phyloP scores from a whole-genome alignment of 2,329 filamentous ascomycete species.

The Ophiostoma angusticollis region DNA sequence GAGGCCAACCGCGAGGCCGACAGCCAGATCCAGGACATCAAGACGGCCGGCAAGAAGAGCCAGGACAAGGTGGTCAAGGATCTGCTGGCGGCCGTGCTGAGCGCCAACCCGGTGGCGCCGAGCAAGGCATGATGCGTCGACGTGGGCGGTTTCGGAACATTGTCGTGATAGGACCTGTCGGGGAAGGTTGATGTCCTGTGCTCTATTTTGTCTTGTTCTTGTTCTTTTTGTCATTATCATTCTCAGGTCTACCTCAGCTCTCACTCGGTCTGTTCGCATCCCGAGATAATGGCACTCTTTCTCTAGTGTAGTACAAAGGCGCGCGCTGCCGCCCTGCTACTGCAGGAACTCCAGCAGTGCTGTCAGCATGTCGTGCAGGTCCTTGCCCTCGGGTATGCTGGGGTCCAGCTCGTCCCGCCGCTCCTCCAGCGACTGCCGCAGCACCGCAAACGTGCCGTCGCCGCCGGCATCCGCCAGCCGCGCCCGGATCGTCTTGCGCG shows the following conservation, averaged over 20 bases:
- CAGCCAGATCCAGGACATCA: constrained; percentile 68
- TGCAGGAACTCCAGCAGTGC: constrained; percentile 39
- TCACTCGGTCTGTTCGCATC: too few relatives aligned
- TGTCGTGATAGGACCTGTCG: not conserved
- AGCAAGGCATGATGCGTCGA: constrained; percentile 11
- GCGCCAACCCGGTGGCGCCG: constrained; percentile 58
- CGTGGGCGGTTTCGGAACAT: not conserved
- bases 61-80: constrained; percentile 71
- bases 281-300: too few relatives aligned
- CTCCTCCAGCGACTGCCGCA: constrained; percentile 56
- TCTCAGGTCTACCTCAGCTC: too few relatives aligned
- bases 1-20: constrained; percentile 74
- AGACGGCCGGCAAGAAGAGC: constrained; percentile 64
- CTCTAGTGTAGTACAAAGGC: too few relatives aligned
- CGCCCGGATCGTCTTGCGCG: constrained; percentile 48
- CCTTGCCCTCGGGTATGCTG: constrained; percentile 45
- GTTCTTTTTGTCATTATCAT: not conserved
- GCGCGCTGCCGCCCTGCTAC: too few relatives aligned
- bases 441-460: constrained; percentile 49
- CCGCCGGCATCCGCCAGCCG: constrained; percentile 55
- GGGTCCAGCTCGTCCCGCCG: constrained; percentile 35
- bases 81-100: constrained; percentile 71
- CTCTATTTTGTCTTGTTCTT: not conserved
- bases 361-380: constrained; percentile 41
- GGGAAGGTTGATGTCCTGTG: too few relatives aligned